Evolutionary conservation across 805 yeast species (phyloP), one percentile per base, ranked within the genome.

Genomic region (Zygotorulaspora sp.): DNA sequence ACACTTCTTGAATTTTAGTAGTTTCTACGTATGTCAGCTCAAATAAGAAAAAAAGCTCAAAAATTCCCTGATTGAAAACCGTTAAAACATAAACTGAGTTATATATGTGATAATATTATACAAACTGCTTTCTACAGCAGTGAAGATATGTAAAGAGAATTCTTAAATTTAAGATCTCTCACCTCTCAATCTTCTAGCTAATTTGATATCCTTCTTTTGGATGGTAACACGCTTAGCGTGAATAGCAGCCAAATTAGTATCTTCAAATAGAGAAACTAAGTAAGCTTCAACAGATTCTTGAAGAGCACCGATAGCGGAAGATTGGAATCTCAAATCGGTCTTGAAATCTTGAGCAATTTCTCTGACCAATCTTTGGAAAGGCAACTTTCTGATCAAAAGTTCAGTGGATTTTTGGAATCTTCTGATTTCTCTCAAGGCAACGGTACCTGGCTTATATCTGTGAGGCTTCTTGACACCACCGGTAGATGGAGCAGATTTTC

Each of bases 271-370:
- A 45, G 96, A 86, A 38, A 90, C 96, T 58, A 92, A 75, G 78
- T 88, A 92, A 61, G 97, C 97, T 76, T 90, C 98, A 48, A 90
- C 96, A 48, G 97, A 89, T 73, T 92, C 98, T 70, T 90, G 98
- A 58, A 90, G 75, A 54, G 98, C 98, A 71, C 95, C 89, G 52
- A 90, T 83, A 52, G 98, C 98, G 52, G 95, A 84, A 41, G 96
- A 84, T 70, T 90, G 97, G 82, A 92, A 90, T 76, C 96, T 82
- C 68, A 88, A 77, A 64, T 84, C 94, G 56, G 90, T 79, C 74
- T 82, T 83, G 78, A 84, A 83, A 66, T 88, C 96, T 68, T 83
- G 90, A 49, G 96, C 95, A 49, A 90, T 86, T 71, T 89, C 96
- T 68, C 96, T 78, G 41, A 89, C 96, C 64, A 89, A 77, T 76